Conservation (phyloP, 768 basidiomycete species). For the Pleurotus citrinopileatus region DNA sequence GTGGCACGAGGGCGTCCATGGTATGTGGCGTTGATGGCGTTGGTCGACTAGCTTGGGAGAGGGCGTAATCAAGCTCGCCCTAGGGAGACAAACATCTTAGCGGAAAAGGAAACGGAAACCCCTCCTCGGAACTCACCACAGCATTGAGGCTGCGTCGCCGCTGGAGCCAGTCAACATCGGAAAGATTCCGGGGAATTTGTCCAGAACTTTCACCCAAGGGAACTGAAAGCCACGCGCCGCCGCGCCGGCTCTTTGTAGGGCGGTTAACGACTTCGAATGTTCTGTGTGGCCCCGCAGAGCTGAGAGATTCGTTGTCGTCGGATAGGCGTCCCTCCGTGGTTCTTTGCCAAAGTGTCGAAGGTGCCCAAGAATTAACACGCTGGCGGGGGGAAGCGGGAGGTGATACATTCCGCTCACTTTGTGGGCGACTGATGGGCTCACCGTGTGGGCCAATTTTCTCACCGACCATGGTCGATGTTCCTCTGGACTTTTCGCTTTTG, state of each 20-base stretch:
- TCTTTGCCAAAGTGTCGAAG: slow-evolving; percentile 36
- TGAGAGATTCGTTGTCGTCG: slow-evolving; percentile 42
- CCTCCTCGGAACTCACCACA: slow-evolving; percentile 46
- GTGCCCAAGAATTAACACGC: slow-evolving; percentile 50
- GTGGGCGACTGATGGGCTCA: slow-evolving; percentile 29
- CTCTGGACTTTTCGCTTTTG: slow-evolving; percentile 15
- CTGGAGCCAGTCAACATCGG: slow-evolving; percentile 78
- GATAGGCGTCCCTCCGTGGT: slow-evolving; percentile 44
- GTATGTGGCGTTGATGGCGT: slow-evolving; percentile 50
- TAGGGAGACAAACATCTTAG: slow-evolving; percentile 25
- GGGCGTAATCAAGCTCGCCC: slow-evolving; percentile 73
- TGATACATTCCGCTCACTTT: slow-evolving; percentile 36
- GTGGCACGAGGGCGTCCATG: slow-evolving; percentile 33
- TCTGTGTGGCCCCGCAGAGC: slow-evolving; percentile 34
- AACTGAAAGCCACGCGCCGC: slow-evolving; percentile 25
- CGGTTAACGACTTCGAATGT: slow-evolving; percentile 55
- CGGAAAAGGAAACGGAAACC: not conserved
- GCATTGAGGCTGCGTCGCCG: slow-evolving; percentile 68
- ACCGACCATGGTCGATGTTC: slow-evolving; percentile 21
- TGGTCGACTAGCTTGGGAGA: slow-evolving; percentile 54
- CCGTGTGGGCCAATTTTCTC: slow-evolving; percentile 29
- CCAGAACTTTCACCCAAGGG: slow-evolving; percentile 17
- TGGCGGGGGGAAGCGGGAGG: slow-evolving; percentile 41
- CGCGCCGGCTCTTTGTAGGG: slow-evolving; percentile 32
- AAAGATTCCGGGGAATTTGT: slow-evolving; percentile 48